phyloP scores from a whole-genome alignment of 805 yeast genomes.

The Lachancea fermentati region DNA sequence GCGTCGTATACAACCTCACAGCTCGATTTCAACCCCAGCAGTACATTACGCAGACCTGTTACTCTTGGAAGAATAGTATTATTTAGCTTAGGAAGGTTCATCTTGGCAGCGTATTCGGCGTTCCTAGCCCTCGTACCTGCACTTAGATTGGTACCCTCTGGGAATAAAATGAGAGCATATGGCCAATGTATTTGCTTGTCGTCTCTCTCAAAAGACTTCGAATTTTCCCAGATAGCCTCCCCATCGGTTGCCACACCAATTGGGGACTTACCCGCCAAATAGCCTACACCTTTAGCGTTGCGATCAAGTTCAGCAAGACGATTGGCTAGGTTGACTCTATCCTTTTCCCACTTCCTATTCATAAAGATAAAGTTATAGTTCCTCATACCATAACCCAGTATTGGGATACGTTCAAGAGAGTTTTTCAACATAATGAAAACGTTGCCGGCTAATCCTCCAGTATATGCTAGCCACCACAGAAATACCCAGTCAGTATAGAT shows the following conservation, averaged over 20 bases:
- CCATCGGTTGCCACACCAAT: conserved; percentile 26
- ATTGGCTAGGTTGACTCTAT: conserved; percentile 52
- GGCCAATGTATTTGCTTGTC: conserved; percentile 38
- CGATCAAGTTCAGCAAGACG: conserved; percentile 55
- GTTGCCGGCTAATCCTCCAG: conserved; percentile 57
- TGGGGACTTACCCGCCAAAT: conserved; percentile 37
- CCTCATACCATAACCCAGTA: conserved; percentile 82
- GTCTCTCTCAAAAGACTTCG: conserved; percentile 26
- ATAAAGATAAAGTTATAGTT: conserved; percentile 73
- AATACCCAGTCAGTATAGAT: conserved; percentile 92
- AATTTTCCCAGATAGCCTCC: conserved; percentile 19
- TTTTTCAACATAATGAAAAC: conserved; percentile 74
- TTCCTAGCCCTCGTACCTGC: conserved; percentile 56
- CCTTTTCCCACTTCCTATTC: conserved; percentile 81
- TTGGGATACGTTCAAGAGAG: conserved; percentile 61
- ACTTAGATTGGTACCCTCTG: conserved; percentile 91
- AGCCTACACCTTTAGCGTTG: conserved; percentile 52
- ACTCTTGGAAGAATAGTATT: conserved; percentile 78
- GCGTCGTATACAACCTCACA: conserved; percentile 67
- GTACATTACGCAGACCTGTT: conserved; percentile 68
- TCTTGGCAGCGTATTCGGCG: conserved; percentile 48
- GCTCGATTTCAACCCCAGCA: conserved; percentile 49
- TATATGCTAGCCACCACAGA: conserved; percentile 78
- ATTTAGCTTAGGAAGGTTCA: conserved; percentile 43
- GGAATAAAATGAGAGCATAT: conserved; percentile 71